Evolutionary conservation across 768 basidiomycete genomes (phyloP), one percentile per base, ranked within the genome.

Genomic region (Crepidotus variabilis): DNA sequence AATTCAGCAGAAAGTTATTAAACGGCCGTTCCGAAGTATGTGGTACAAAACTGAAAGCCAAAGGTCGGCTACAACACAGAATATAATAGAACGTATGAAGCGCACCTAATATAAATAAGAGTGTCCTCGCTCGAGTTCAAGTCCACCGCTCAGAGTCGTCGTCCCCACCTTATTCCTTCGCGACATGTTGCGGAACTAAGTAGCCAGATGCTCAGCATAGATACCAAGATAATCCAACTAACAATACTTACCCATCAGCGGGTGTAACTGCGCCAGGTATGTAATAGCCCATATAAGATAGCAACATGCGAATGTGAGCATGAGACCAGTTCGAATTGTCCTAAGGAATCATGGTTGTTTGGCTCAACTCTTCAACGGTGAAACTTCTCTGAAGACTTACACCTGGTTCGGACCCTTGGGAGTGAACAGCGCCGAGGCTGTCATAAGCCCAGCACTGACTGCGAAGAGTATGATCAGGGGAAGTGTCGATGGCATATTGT

Each of bases 281-380:
- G 95, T 94, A 66, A 96, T 84, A 75, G 88, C 88, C 95, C 95
- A 98, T 86, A 98, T 87, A 64, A 98, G 82, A 75, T 94, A 98
- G 72, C 92, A 95, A 54, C 82, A 88, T 2, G 84, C 76, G 16
- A 98, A 71, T 2, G 90, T 81, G 59, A 98, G 82, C 75, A 92
- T 78, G 49, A 93, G 67, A 59, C 80, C 81, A 1, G 93, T 89
- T 62, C 95, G 88, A 60, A 94, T 81, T 51, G 94, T 82, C 56
- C 95, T 98, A 50, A 55, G 23, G 58, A 22, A 52, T 6, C 21
- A 28, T 39, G 49, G 13, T 47, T 20, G 24, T 16, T 51, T 21
- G 54, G 34, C 14, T 46, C 45, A 34, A 33, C 45, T 39, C 32
- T 21, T 16, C 6, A 14, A 23, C 21, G 18, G n/a, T 1, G 46